Conservation (phyloP, 2,329 filamentous ascomycete species). For the Apiospora malaysiana region DNA sequence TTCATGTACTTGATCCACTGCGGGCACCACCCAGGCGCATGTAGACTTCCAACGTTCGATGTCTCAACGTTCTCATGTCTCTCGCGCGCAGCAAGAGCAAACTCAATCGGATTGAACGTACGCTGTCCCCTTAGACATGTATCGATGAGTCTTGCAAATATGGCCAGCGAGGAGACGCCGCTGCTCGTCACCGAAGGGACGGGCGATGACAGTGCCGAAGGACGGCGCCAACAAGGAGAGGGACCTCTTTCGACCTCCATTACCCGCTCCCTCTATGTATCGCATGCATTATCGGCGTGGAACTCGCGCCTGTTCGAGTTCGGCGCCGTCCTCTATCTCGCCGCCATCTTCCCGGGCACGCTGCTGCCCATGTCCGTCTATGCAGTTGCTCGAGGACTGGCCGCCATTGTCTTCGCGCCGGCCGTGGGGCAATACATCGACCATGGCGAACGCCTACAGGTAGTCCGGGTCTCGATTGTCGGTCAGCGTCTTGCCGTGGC, state of each 20-base stretch:
- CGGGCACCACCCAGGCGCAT: not conserved
- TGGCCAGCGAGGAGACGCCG: not conserved
- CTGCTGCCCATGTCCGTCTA: conserved; percentile 73
- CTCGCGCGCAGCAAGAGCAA: not conserved
- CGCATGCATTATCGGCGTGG: conserved; percentile 68
- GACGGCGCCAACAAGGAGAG: not conserved
- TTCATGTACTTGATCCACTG: not conserved
- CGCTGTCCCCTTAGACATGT: not conserved
- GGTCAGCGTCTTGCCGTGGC: conserved; percentile 52
- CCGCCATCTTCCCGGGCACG: conserved; percentile 60
- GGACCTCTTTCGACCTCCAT: not conserved
- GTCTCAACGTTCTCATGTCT: not conserved
- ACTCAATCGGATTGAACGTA: not conserved
- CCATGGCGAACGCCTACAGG: conserved; percentile 52
- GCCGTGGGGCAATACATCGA: conserved; percentile 67
- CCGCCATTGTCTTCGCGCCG: conserved; percentile 64
- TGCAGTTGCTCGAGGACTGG: conserved; percentile 63
- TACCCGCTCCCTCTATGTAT: conserved; percentile 54
- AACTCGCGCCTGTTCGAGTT: conserved; percentile 71
- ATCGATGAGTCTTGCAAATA: not conserved
- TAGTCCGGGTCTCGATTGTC: conserved; percentile 57
- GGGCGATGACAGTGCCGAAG: not conserved
- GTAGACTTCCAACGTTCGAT: not conserved
- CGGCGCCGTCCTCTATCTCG: conserved; percentile 64
- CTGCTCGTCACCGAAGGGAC: not conserved